Conservation (phyloP, 192 early-diverging fungal species). For the Backusella mclennaniae region DNA sequence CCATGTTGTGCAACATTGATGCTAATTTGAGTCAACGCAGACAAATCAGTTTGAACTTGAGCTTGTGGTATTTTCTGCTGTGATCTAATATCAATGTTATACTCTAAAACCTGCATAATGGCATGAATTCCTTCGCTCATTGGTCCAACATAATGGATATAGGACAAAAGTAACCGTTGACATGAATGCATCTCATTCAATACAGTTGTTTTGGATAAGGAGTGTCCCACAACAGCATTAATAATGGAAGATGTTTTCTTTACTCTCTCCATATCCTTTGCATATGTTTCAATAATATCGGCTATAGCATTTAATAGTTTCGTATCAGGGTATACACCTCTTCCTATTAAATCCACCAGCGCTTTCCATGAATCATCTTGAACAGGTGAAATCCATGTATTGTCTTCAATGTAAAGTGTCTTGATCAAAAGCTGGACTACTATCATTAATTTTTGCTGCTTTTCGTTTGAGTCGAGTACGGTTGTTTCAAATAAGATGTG, state of each 20-base stretch:
- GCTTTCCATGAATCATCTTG: background rate
- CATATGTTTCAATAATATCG: too few relatives aligned
- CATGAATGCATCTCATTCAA: too few relatives aligned
- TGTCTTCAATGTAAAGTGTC: background rate
- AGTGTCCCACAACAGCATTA: too few relatives aligned
- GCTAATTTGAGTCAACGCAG: background rate
- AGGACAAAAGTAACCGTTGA: too few relatives aligned
- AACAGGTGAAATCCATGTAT: background rate
- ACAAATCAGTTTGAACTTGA: slow-evolving; percentile 9
- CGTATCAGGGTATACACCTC: background rate
- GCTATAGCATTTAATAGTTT: background rate
- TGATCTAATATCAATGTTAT: slow-evolving; percentile 17
- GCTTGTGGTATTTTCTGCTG: background rate
- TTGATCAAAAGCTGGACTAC: background rate
- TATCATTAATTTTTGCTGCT: background rate
- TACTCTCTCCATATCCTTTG: too few relatives aligned
- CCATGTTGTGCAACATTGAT: background rate
- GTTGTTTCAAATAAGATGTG: background rate
- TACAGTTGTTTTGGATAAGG: too few relatives aligned
- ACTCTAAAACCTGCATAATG: background rate
- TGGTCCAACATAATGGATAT: too few relatives aligned
- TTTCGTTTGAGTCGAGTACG: background rate
- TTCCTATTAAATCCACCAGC: background rate
- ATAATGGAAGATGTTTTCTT: too few relatives aligned
- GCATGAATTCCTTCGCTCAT: background rate